phyloP scores from a whole-genome alignment of 208 protist species.

The Trypanosoma rangeli region DNA sequence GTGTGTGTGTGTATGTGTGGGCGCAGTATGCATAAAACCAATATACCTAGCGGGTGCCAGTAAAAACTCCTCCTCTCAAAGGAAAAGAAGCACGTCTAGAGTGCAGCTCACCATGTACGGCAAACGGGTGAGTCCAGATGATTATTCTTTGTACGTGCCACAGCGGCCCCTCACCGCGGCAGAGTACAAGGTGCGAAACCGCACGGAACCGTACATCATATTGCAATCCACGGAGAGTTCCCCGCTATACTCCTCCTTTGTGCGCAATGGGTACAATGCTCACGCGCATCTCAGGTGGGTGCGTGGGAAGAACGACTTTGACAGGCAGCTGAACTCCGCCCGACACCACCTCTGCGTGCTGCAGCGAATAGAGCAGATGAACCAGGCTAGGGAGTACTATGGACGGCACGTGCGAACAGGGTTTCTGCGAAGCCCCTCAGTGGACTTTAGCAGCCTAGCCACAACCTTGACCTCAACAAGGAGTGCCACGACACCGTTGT shows the following conservation, averaged over 20 bases:
- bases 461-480: neutral
- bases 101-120: constrained; percentile 6
- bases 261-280: neutral
- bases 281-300: neutral
- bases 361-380: neutral
- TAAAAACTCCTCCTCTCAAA: no score
- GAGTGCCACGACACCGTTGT: neutral
- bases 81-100: neutral
- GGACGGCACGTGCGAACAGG: neutral
- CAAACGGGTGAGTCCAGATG: constrained; percentile 19
- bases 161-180: neutral
- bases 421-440: neutral
- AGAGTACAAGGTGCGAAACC: neutral
- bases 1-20: no score
- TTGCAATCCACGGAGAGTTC: neutral
- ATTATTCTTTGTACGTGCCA: constrained; percentile 15
- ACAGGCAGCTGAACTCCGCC: constrained; percentile 24
- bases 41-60: no score
- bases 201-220: neutral
- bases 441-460: neutral
- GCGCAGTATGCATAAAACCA: no score
- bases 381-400: neutral
- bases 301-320: constrained; percentile 33
- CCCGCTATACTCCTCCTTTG: constrained; percentile 12
- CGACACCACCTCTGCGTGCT: constrained; percentile 2